Evolutionary conservation across 352 stramenopile species (phyloP).

Genomic region (Globisporangium heterothallicum): DNA sequence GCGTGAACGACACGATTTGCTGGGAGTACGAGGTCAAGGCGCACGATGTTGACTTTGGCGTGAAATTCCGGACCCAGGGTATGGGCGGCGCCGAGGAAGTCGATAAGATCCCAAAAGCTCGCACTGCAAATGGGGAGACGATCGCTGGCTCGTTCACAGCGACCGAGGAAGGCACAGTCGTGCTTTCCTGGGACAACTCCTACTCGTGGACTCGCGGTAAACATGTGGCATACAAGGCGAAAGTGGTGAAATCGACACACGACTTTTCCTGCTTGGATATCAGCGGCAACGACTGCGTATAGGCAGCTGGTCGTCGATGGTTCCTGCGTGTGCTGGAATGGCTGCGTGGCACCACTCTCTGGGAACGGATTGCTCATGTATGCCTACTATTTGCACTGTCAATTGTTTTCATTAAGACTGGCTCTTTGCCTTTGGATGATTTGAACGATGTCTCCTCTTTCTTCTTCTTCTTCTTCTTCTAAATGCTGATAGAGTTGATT

Average conservation of each 20-base stretch:
- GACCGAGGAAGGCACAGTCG: constrained; percentile 54
- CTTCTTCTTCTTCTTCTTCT: constrained; percentile 8
- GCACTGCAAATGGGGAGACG: constrained; percentile 27
- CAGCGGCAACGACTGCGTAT: constrained; percentile 69
- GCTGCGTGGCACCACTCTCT: too few species aligned
- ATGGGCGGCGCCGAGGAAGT: constrained; percentile 54
- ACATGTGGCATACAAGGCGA: constrained; percentile 70
- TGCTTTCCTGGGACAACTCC: constrained; percentile 71
- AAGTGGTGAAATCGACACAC: constrained; percentile 71
- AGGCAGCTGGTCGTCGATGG: too few species aligned
- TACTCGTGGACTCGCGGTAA: constrained; percentile 70
- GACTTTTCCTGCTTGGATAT: constrained; percentile 74
- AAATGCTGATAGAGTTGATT: constrained; percentile 63
- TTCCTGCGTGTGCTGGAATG: too few species aligned
- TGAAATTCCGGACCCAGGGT: constrained; percentile 71
- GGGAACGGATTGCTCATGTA: too few species aligned
- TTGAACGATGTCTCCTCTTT: not conserved
- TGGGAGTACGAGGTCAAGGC: constrained; percentile 69
- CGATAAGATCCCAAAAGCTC: constrained; percentile 44
- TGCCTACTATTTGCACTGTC: not conserved
- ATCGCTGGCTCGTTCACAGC: constrained; percentile 58
- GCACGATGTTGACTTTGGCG: constrained; percentile 58
- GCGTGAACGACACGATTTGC: constrained; percentile 65
- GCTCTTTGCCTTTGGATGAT: too few species aligned
- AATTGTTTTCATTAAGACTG: not conserved